Percentiles rank a stretch among this genome's conserved stretches.
phyloP scores from a whole-genome alignment of 495 filamentous ascomycete species.

The Hyaloscypha hepaticicola region DNA sequence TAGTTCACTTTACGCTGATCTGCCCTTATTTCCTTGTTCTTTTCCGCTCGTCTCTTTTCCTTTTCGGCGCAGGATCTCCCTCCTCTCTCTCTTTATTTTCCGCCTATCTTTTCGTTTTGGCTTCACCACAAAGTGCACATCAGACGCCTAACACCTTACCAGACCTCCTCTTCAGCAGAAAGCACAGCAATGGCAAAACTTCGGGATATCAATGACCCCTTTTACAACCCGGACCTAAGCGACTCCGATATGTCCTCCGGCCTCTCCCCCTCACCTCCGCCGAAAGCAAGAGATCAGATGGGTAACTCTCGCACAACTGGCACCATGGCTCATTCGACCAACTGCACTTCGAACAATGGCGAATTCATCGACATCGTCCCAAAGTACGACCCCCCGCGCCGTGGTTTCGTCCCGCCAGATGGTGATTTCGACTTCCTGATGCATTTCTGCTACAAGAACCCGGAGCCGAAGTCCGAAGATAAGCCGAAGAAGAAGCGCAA shows the following conservation, averaged over 20 bases:
- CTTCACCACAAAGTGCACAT: too few relatives aligned
- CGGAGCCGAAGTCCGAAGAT: too few relatives aligned
- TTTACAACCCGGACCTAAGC: neutral
- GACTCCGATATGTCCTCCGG: neutral
- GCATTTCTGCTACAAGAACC: too few relatives aligned
- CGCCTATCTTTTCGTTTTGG: too few relatives aligned
- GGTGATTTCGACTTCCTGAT: neutral
- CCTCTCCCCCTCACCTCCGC: neutral
- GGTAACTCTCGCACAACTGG: neutral
- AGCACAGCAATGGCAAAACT: too few relatives aligned
- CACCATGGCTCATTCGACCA: neutral
- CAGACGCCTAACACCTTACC: neutral
- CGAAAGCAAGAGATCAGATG: neutral
- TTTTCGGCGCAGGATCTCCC: too few relatives aligned
- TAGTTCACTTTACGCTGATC: too few relatives aligned
- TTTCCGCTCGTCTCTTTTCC: too few relatives aligned
- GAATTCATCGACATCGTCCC: neutral
- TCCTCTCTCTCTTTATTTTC: too few relatives aligned
- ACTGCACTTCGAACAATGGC: neutral
- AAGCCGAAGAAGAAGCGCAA: neutral
- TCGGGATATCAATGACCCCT: too few relatives aligned
- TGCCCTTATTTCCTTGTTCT: too few relatives aligned
- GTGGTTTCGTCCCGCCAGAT: neutral
- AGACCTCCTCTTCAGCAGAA: neutral
- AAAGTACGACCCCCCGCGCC: neutral